These are phyloP conservation scores for Hypoxylon sp. DNA, from an alignment of 2,329 filamentous ascomycete genomes.

Conservation along the genomic window DNA sequence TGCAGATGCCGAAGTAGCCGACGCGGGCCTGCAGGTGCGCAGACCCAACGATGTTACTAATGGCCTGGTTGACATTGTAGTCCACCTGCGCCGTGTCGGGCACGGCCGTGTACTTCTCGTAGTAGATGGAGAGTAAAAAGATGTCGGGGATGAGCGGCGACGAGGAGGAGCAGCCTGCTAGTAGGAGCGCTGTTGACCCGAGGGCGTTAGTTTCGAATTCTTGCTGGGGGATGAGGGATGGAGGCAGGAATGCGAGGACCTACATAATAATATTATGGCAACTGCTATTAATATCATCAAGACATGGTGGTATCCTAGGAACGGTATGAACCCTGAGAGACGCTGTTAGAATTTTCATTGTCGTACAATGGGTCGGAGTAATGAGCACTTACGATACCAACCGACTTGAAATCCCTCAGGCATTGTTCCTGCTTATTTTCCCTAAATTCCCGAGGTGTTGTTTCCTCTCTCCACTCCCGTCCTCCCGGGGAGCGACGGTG, in stretches of 20 bases:
- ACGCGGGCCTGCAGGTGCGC: conserved; percentile 91
- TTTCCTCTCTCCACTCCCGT: conserved; percentile 49
- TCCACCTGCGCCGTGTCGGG: conserved; percentile 91
- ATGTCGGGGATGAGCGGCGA: conserved; percentile 95
- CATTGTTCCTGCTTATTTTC: conserved; percentile 40
- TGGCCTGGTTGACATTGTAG: conserved; percentile 86
- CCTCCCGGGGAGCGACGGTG: conserved; percentile 52
- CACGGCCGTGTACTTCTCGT: conserved; percentile 83
- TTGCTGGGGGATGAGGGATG: not conserved
- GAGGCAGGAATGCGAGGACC: conserved; percentile 56
- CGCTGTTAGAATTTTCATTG: conserved; percentile 18
- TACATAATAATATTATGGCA: conserved; percentile 94
- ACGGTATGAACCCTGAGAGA: conserved; percentile 71
- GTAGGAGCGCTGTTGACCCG: conserved; percentile 76
- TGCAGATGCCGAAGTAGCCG: conserved; percentile 97
- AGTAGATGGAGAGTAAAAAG: conserved; percentile 98
- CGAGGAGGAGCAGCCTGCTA: conserved; percentile 96
- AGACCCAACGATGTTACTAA: conserved; percentile 88
- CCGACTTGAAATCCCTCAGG: conserved; percentile 50
- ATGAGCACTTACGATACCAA: conserved; percentile 51
- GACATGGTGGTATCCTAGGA: conserved; percentile 83
- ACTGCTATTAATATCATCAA: conserved; percentile 97
- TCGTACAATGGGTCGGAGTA: not conserved
- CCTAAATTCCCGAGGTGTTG: conserved; percentile 40
- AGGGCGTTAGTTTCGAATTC: conserved; percentile 14